phyloP scores from a whole-genome alignment of 192 early-diverging fungal species.

The Linnemannia exigua region DNA sequence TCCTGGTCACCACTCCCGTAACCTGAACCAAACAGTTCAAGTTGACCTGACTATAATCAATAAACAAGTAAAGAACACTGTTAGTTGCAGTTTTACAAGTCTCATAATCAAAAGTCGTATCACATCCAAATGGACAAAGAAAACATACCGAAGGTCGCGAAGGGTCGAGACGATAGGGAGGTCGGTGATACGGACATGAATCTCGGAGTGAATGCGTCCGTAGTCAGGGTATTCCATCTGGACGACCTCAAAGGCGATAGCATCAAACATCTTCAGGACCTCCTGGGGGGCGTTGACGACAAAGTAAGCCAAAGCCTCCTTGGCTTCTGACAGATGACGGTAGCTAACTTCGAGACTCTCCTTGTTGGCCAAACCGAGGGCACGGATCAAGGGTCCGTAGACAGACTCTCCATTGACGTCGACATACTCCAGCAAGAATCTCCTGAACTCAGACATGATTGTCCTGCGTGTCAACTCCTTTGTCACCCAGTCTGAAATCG shows the following conservation, averaged over 20 bases:
- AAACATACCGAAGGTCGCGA: constrained; percentile 79
- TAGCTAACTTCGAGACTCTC: constrained; percentile 93
- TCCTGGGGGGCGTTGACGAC: constrained; percentile 90
- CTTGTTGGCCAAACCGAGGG: constrained; percentile 83
- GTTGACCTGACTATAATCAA: constrained; percentile 77
- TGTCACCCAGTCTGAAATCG: constrained; percentile 88
- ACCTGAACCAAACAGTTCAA: constrained; percentile 94
- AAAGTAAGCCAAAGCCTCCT: constrained; percentile 90
- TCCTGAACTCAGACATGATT: constrained; percentile 88
- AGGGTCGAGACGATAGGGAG: constrained; percentile 88
- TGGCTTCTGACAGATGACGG: constrained; percentile 82
- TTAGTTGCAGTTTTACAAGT: not conserved
- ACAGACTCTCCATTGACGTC: constrained; percentile 90
- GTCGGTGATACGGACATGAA: constrained; percentile 94
- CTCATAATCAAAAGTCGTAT: not conserved
- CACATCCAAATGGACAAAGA: not conserved
- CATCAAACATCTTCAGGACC: constrained; percentile 92
- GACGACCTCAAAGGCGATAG: constrained; percentile 93
- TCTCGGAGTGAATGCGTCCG: constrained; percentile 90
- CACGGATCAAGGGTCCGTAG: constrained; percentile 92
- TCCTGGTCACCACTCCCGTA: constrained; percentile 91
- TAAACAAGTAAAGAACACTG: not conserved
- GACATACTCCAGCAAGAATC: constrained; percentile 91
- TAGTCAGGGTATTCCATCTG: constrained; percentile 92
- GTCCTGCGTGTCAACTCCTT: constrained; percentile 87